phyloP scores from a whole-genome alignment of 2,329 filamentous ascomycete genomes.

The Colletotrichum chlorophyti region DNA sequence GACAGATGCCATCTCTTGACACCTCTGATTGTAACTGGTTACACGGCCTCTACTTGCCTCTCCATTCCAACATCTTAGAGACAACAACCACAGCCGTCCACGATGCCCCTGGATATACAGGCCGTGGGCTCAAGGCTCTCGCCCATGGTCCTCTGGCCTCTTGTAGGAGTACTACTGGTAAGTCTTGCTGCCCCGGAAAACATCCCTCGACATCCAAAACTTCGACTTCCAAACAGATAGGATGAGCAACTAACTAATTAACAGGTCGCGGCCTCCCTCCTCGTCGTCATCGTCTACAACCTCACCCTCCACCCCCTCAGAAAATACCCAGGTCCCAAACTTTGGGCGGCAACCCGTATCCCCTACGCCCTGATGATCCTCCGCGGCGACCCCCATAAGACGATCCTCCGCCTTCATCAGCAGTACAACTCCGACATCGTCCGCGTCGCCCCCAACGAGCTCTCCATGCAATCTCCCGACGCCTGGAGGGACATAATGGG shows the following conservation, averaged over 20 bases:
- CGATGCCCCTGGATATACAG: background rate
- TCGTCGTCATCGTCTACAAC: slow-evolving; percentile 32
- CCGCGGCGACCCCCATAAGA: slow-evolving; percentile 34
- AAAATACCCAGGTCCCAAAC: slow-evolving; percentile 38
- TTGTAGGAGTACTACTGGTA: background rate
- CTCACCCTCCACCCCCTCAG: slow-evolving; percentile 39
- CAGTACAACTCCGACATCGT: slow-evolving; percentile 40
- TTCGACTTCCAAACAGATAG: background rate
- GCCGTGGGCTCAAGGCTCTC: background rate
- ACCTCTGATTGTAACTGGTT: too few species aligned
- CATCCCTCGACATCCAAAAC: background rate
- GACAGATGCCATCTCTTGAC: too few species aligned
- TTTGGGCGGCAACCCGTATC: slow-evolving; percentile 26
- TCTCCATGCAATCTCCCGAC: slow-evolving; percentile 43
- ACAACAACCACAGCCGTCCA: background rate
- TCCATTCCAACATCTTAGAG: too few species aligned
- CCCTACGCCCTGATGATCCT: slow-evolving; percentile 12
- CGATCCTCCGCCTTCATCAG: slow-evolving; percentile 34
- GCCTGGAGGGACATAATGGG: slow-evolving; percentile 51
- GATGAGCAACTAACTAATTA: background rate
- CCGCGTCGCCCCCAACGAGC: slow-evolving; percentile 45
- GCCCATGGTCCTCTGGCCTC: slow-evolving; percentile 11
- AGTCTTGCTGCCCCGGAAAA: background rate
- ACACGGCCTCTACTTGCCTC: too few species aligned
- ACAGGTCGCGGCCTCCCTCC: slow-evolving; percentile 9